Percentiles rank a stretch among this genome's conserved stretches.
phyloP scores from a whole-genome alignment of 176 grass and related monocot species.

The Tillandsia leiboldiana region DNA sequence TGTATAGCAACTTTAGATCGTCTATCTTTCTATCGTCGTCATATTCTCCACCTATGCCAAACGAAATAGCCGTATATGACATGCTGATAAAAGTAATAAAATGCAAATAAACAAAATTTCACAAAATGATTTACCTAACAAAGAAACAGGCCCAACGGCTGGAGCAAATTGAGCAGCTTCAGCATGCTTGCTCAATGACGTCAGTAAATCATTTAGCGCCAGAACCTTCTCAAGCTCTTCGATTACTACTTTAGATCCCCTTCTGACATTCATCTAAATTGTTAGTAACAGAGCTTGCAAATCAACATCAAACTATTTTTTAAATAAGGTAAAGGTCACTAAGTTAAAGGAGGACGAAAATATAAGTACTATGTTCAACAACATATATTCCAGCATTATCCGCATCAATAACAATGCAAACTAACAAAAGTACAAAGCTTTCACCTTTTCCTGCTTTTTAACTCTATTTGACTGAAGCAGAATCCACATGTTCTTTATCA shows the following conservation, averaged over 20 bases:
- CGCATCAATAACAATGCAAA: background rate
- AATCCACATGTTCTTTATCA: background rate
- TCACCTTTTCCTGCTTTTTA: background rate
- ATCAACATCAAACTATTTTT: background rate
- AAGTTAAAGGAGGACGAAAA: background rate
- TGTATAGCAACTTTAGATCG: slow-evolving; percentile 80
- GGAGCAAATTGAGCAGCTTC: slow-evolving; percentile 45
- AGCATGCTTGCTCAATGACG: slow-evolving; percentile 56
- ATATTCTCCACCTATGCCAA: slow-evolving; percentile 57
- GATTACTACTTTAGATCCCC: slow-evolving; percentile 36
- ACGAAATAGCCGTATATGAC: background rate
- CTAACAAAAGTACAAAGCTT: background rate
- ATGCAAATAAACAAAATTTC: slow-evolving; percentile 18
- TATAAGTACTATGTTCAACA: background rate
- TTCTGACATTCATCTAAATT: slow-evolving; percentile 40
- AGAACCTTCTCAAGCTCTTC: slow-evolving; percentile 73
- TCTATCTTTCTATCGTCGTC: slow-evolving; percentile 58
- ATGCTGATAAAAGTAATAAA: background rate
- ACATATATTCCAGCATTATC: background rate
- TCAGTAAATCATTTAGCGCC: slow-evolving; percentile 68
- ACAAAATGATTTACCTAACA: slow-evolving; percentile 47
- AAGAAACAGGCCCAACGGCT: slow-evolving; percentile 78
- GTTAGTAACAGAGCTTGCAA: slow-evolving; percentile 5
- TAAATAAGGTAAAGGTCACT: too few relatives aligned
- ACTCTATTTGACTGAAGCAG: background rate